Conservation (phyloP, 2,329 filamentous ascomycete species). For the Exophiala calicioides region DNA sequence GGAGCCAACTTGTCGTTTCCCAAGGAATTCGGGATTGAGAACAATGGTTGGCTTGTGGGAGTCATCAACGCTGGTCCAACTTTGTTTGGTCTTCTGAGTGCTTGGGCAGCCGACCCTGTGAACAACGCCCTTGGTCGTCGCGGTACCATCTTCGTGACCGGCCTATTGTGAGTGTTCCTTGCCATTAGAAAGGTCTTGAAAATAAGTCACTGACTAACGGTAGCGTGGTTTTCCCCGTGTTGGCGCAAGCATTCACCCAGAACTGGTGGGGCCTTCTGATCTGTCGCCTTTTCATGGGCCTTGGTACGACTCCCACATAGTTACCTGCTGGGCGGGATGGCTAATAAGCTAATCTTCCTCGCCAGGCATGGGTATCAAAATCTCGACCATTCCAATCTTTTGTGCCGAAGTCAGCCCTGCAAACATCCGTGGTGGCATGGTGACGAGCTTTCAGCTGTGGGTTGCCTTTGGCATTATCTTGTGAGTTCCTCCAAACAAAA, state of each 20-base stretch:
- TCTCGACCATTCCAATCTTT: conserved; percentile 50
- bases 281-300: conserved; percentile 30
- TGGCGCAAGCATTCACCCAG: conserved; percentile 39
- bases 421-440: conserved; percentile 52
- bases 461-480: conserved; percentile 40
- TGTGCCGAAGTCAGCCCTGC: conserved; percentile 52
- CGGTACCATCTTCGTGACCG: conserved; percentile 48
- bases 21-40: conserved; percentile 21
- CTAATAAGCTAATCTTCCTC: too few relatives aligned
- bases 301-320: too few relatives aligned
- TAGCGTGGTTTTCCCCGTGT: too few relatives aligned
- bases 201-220: too few relatives aligned
- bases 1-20: conserved; percentile 41
- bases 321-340: too few relatives aligned
- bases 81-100: too few relatives aligned
- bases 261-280: not conserved
- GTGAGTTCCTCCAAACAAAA: not conserved
- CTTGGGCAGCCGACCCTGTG: conserved; percentile 52
- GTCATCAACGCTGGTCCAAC: conserved; percentile 48
- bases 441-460: conserved; percentile 58
- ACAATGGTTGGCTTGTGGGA: conserved; percentile 45
- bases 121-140: conserved; percentile 48
- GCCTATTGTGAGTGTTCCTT: conserved; percentile 45
- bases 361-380: conserved; percentile 47
- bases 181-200: conserved; percentile 45